These are phyloP conservation scores for Geoglossum glabrum DNA, from an alignment of 495 filamentous ascomycete genomes.

Conservation along the genomic window DNA sequence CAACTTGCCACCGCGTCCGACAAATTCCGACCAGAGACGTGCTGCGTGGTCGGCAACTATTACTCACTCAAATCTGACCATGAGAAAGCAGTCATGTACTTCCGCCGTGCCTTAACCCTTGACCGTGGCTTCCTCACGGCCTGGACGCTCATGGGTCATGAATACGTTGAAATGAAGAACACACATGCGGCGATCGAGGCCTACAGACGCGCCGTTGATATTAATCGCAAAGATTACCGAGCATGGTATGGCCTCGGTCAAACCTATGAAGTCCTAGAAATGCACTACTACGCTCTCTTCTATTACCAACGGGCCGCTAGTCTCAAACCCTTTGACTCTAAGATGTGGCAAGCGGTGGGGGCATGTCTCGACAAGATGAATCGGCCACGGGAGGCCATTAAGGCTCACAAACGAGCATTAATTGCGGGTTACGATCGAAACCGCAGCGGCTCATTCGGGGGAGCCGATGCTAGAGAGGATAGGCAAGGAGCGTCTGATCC, in stretches of 20 bases:
- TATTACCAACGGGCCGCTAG: constrained; percentile 94
- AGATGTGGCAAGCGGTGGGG: constrained; percentile 97
- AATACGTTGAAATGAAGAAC: constrained; percentile 98
- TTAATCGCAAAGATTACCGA: constrained; percentile 90
- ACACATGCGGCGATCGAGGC: constrained; percentile 96
- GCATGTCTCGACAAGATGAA: constrained; percentile 77
- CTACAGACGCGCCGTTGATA: constrained; percentile 87
- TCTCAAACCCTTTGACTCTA: constrained; percentile 76
- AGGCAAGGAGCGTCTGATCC: constrained; percentile 48
- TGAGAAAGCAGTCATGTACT: constrained; percentile 96
- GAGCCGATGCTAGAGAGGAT: constrained; percentile 7
- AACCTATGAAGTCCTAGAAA: constrained; percentile 93
- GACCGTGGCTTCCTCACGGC: constrained; percentile 83
- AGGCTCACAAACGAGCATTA: constrained; percentile 80
- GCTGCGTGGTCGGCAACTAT: constrained; percentile 93
- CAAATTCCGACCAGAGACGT: constrained; percentile 92
- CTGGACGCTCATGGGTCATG: constrained; percentile 98
- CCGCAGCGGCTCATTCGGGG: constrained; percentile 18
- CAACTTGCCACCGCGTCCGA: constrained; percentile 77
- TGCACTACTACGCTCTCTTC: constrained; percentile 90
- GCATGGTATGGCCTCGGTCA: constrained; percentile 98
- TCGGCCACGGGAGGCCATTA: constrained; percentile 67
- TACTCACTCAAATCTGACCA: constrained; percentile 84
- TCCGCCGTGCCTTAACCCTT: constrained; percentile 84
- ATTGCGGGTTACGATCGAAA: constrained; percentile 51